Evolutionary conservation across 768 basidiomycete genomes (phyloP).

Genomic region (Sarcodon aspratus): DNA sequence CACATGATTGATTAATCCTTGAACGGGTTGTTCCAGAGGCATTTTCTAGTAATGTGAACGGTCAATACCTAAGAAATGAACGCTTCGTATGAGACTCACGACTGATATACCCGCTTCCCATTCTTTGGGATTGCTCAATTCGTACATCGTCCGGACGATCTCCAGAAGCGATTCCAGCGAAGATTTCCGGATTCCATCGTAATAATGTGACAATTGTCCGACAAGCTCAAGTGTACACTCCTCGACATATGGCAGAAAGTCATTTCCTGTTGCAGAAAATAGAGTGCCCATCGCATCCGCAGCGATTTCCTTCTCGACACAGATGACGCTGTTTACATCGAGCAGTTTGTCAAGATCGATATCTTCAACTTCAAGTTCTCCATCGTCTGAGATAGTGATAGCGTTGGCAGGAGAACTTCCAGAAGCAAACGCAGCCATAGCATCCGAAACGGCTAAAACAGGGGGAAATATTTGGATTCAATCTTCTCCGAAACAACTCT

Average conservation of each 20-base stretch:
- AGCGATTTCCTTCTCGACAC: constrained; percentile 98
- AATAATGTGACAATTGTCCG: constrained; percentile 78
- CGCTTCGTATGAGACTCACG: constrained; percentile 28
- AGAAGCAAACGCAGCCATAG: constrained; percentile 53
- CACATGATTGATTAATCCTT: constrained; percentile 67
- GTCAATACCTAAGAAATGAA: constrained; percentile 4
- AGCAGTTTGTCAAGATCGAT: constrained; percentile 75
- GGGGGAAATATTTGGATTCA: background rate
- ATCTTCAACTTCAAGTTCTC: constrained; percentile 62
- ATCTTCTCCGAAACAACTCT: constrained; percentile 20
- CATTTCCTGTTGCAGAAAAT: constrained; percentile 67
- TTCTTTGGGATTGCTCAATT: constrained; percentile 68
- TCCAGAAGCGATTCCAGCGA: constrained; percentile 82
- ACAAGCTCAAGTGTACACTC: constrained; percentile 69
- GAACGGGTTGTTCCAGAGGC: constrained; percentile 57
- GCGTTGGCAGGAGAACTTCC: constrained; percentile 66
- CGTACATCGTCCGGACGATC: constrained; percentile 86
- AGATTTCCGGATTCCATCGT: constrained; percentile 84
- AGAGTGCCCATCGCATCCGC: constrained; percentile 91
- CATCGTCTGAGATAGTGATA: constrained; percentile 49
- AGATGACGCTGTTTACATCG: constrained; percentile 91
- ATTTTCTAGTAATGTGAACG: constrained; percentile 18
- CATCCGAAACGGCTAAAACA: constrained; percentile 31
- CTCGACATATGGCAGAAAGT: constrained; percentile 91
- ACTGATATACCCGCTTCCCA: constrained; percentile 69